Base-by-base conservation (phyloP, 177 flowering plant genomes). In the Vitis hybrid region DNA sequence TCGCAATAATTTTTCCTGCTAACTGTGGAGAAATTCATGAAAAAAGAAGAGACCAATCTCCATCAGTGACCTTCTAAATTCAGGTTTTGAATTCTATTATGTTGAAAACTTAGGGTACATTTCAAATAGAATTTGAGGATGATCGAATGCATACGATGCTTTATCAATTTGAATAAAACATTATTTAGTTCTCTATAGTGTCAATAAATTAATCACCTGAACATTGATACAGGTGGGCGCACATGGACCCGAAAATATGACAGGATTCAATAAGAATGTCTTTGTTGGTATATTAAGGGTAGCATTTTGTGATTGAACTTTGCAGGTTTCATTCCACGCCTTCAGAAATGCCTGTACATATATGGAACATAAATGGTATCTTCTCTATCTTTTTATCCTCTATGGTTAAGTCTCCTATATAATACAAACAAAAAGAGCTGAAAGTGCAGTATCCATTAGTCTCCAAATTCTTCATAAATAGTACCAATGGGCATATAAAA, bases 321-420 rank as follows among this genome's bases (percentile, higher is more conserved):
- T 52, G 50, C 86, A 83, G 2, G 60, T 14, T 15, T 14, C 79
- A 15, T 10, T 18, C 84, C 86, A 83, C 49, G 78, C 82, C 30
- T 71, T 66, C 1, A 26, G 1, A 45, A 83, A 80, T 3, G 78
- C 74, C 30, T 26, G 30, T 26, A 26, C 30, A 26, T 26, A 26
- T 0, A 26, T 26, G 30, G 30, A 26, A 26, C 30, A 26, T 26
- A 26, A 26, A 26, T 26, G 4, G 3, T 26, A 26, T 26, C 4
- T 26, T 26, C 30, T 26, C 30, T 26, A 26, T 26, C 30, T 26
- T 26, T 26, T 26, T 26, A 26, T 26, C 30, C 30, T 26, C 4
- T 26, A 3, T 26, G 30, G 30, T 26, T 26, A 26, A 26, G 30
- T 26, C 30, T 26, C 30, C 4, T 26, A 26, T 0, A 26, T 26